Conservation (phyloP, 2,329 filamentous ascomycete species). For the Clathrospora elynae region DNA sequence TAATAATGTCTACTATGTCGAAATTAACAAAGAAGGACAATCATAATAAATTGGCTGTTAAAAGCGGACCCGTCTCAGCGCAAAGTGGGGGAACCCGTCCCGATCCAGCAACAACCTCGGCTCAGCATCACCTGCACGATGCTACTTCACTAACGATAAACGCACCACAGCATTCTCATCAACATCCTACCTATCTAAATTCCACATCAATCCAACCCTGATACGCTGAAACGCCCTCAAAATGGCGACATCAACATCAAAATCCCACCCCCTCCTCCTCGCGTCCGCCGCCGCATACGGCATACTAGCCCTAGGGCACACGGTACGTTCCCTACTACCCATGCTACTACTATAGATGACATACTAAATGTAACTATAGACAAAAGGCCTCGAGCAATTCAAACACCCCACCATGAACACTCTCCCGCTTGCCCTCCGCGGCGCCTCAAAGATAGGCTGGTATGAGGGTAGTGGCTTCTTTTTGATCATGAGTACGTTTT, state of each 20-base stretch:
- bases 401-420: constrained; percentile 40
- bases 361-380: constrained; percentile 16
- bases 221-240: no score
- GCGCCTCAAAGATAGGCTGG: constrained; percentile 43
- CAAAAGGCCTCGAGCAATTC: constrained; percentile 44
- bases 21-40: no score
- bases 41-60: no score
- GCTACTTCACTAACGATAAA: no score
- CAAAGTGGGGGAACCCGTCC: no score
- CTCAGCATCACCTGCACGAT: no score
- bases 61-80: no score
- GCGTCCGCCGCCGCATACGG: constrained; percentile 34
- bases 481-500: constrained; percentile 37
- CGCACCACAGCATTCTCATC: no score
- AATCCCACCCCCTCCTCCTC: constrained; percentile 38
- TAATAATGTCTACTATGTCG: no score
- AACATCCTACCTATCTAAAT: no score
- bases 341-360: not conserved
- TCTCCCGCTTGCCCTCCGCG: constrained; percentile 34
- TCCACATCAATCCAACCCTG: no score
- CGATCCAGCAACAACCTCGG: no score
- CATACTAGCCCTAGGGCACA: constrained; percentile 43
- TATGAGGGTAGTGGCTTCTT: constrained; percentile 47
- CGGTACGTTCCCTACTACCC: constrained; percentile 25
- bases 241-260: constrained; percentile 25